These are phyloP conservation scores for Stephanodiscus triporus DNA, from an alignment of 108 stramenopile species.

Conservation along the genomic window DNA sequence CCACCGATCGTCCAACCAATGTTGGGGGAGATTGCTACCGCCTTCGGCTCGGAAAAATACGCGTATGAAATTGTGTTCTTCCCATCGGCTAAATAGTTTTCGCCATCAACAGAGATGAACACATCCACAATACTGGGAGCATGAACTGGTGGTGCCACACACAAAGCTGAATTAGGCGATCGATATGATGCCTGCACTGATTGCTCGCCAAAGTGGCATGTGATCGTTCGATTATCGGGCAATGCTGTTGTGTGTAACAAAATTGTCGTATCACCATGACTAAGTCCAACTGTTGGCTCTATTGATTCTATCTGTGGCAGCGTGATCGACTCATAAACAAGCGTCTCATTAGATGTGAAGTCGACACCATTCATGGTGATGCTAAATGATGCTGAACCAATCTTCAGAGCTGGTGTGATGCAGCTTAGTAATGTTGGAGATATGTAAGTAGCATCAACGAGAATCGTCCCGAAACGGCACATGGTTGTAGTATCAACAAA, in stretches of 20 bases:
- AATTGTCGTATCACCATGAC: constrained; percentile 20
- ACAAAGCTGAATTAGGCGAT: constrained; percentile 23
- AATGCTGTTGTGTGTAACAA: constrained; percentile 32
- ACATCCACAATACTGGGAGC: constrained; percentile 9
- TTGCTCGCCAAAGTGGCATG: constrained; percentile 38
- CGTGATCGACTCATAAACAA: constrained; percentile 31
- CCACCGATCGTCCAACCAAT: constrained; percentile 43
- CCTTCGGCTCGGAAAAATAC: constrained; percentile 31
- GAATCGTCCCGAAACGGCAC: constrained; percentile 31
- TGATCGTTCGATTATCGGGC: neutral
- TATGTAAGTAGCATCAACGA: constrained; percentile 31
- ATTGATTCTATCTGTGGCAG: constrained; percentile 33
- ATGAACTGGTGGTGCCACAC: constrained; percentile 14
- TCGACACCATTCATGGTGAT: constrained; percentile 30
- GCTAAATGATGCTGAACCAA: constrained; percentile 18
- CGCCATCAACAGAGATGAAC: constrained; percentile 43
- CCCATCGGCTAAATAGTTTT: constrained; percentile 14
- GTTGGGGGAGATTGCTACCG: constrained; percentile 18
- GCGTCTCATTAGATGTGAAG: constrained; percentile 19
- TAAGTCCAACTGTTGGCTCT: constrained; percentile 24
- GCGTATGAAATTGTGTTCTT: constrained; percentile 13
- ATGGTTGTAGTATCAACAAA: constrained; percentile 28
- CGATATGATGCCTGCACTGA: constrained; percentile 19
- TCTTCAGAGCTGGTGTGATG: constrained; percentile 10
- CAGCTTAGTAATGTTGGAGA: constrained; percentile 29